Percentiles rank a stretch among this genome's conserved stretches.
phyloP scores from a whole-genome alignment of 2,329 filamentous ascomycete genomes.

The Xylariaceae sp. region DNA sequence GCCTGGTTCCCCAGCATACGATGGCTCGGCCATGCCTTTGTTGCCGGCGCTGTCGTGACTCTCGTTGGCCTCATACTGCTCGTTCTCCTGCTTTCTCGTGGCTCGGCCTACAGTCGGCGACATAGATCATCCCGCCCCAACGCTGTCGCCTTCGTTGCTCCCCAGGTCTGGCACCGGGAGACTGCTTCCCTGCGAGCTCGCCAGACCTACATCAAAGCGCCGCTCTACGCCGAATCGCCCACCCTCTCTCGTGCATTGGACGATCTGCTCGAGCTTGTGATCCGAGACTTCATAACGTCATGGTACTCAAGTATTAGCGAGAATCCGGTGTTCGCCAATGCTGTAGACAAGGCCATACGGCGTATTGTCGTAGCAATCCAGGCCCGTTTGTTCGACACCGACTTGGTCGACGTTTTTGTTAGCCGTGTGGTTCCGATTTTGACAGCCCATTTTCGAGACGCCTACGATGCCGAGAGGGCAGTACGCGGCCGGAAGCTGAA shows the following conservation, averaged over 20 bases:
- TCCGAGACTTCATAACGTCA: slow-evolving; percentile 77
- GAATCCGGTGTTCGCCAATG: slow-evolving; percentile 73
- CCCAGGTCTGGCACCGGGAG: slow-evolving; percentile 65
- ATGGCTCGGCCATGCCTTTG: slow-evolving; percentile 80
- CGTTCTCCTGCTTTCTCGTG: slow-evolving; percentile 57
- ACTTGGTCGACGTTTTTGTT: slow-evolving; percentile 78
- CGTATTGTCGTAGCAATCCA: slow-evolving; percentile 64
- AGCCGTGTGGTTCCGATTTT: slow-evolving; percentile 80
- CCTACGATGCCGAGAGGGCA: slow-evolving; percentile 80
- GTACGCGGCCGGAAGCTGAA: slow-evolving; percentile 86
- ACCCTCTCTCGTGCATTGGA: slow-evolving; percentile 77
- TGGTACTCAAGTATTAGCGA: slow-evolving; percentile 88
- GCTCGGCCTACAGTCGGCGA: slow-evolving; percentile 38
- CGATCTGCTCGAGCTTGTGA: slow-evolving; percentile 66
- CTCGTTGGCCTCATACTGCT: slow-evolving; percentile 52
- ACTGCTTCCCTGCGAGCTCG: slow-evolving; percentile 59
- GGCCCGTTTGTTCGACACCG: slow-evolving; percentile 67
- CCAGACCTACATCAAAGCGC: slow-evolving; percentile 60
- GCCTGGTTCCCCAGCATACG: slow-evolving; percentile 78
- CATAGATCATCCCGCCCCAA: slow-evolving; percentile 39
- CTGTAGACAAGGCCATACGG: slow-evolving; percentile 78
- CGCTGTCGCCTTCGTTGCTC: slow-evolving; percentile 55
- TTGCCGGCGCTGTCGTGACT: slow-evolving; percentile 59
- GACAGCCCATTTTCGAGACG: slow-evolving; percentile 82
- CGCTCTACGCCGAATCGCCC: slow-evolving; percentile 71